These are phyloP conservation scores for Mycena pura DNA, from an alignment of 768 basidiomycete genomes.

Conservation along the genomic window DNA sequence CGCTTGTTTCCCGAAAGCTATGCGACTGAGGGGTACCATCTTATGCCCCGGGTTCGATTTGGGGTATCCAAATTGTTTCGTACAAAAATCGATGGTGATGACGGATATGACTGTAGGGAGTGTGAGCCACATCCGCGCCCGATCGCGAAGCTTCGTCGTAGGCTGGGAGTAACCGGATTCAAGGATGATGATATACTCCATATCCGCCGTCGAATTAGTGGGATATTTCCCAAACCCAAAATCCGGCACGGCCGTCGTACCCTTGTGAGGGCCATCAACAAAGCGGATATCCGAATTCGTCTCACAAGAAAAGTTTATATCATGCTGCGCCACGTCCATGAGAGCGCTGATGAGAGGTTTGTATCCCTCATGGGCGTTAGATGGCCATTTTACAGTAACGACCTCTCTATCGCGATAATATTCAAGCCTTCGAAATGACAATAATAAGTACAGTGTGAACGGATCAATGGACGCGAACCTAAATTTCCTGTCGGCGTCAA, in stretches of 20 bases:
- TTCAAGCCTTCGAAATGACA: too few relatives aligned
- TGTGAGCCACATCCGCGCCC: background rate
- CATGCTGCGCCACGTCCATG: background rate
- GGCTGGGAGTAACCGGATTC: background rate
- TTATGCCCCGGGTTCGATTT: background rate
- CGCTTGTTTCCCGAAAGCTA: too few relatives aligned
- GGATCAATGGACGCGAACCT: too few relatives aligned
- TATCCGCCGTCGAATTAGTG: background rate
- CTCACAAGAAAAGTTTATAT: background rate
- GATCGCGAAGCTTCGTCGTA: background rate
- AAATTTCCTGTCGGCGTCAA: too few relatives aligned
- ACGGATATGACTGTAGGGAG: background rate
- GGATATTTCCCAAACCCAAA: background rate
- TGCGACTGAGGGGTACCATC: too few relatives aligned
- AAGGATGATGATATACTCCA: background rate
- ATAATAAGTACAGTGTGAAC: too few relatives aligned
- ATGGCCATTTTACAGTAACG: too few relatives aligned
- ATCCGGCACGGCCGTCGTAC: background rate
- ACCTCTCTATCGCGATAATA: too few relatives aligned
- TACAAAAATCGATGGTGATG: background rate
- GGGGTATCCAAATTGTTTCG: background rate
- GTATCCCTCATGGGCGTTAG: too few relatives aligned
- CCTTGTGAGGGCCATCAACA: background rate
- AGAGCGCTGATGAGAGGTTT: too few relatives aligned
- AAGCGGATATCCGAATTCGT: background rate